Evolutionary conservation across 73 alveolate species (phyloP), one percentile per base, ranked within the genome.

Genomic region (Diophrys sp.): DNA sequence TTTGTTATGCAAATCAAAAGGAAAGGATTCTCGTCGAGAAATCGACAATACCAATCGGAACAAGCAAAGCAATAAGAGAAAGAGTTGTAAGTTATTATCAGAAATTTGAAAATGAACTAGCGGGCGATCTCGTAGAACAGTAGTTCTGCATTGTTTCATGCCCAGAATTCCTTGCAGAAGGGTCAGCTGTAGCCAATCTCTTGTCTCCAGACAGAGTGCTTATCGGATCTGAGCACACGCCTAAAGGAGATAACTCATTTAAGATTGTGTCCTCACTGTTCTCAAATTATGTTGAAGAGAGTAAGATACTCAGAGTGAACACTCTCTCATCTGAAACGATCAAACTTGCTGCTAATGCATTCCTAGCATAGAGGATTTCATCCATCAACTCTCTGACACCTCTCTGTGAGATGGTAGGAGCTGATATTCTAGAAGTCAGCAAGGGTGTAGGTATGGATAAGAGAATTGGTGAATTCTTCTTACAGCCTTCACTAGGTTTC

Each of bases 91-190:
- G 18, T 11, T 18, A 44, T 18, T 44, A 44, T 44, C 18, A 44
- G 18, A 11, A 44, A 44, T 44, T 44, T 44, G 62, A 44, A 44
- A 44, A 44, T 57, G 54, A 83, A 54, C 56, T 82, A 67, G 56
- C 73, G 71, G 57, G 34, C 29, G 62, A 71, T 31, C 71, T 74
- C 56, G 77, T 79, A 31, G 87, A 78, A 24, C 79, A 82, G 14
- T 75, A 85, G 73, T 91, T 92, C 70, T 70, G 91, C 67, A 85
- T 95, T 67, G 91, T 97, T 14, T 92, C 98, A 0, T 95, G 89
- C 76, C 99, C 99, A 0, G 99, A 97, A 83, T 96, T 97, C 83
- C 87, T 97, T 29, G 98, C 99, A 54, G 99, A 95, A 81, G 98
- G 99, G 29, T 88, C 93, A 29, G 99, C 99, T 44, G 95, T 97